phyloP scores from a whole-genome alignment of 208 protist genomes.

The Herpetomonas samuelpessoai region DNA sequence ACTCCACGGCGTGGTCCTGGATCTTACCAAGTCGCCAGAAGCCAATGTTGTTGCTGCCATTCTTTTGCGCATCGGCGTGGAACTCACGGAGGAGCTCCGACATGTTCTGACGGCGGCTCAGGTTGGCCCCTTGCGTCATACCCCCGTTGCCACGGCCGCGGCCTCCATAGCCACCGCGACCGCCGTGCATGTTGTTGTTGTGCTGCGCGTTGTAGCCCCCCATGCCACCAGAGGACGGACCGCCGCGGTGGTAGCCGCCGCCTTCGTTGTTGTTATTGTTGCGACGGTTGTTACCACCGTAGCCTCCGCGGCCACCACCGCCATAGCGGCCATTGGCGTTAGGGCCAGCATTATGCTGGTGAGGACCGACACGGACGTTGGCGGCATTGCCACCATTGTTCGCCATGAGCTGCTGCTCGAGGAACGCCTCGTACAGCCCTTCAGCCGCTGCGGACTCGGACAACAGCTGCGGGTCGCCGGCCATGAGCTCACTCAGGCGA shows the following conservation, averaged over 20 bases:
- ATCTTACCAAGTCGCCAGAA: conserved; percentile 85
- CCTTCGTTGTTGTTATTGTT: conserved; percentile 20
- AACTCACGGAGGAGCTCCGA: conserved; percentile 73
- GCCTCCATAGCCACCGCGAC: conserved; percentile 22
- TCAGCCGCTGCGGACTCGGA: neutral
- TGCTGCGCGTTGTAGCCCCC: conserved; percentile 11
- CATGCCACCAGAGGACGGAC: neutral
- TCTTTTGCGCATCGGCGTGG: conserved; percentile 43
- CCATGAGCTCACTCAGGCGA: neutral
- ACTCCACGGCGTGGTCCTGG: conserved; percentile 92
- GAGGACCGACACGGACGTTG: no score
- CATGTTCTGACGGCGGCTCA: conserved; percentile 31
- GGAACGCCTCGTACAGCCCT: neutral
- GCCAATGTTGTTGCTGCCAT: conserved; percentile 25
- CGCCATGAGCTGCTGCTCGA: neutral
- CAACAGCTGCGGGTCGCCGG: neutral
- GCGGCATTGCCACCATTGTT: neutral
- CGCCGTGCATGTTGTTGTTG: conserved; percentile 15
- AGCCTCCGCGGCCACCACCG: conserved; percentile 16
- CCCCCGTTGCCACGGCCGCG: conserved; percentile 11
- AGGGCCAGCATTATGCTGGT: conserved; percentile 21
- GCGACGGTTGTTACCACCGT: conserved; percentile 2
- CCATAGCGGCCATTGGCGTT: conserved; percentile 2
- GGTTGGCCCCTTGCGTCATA: conserved; percentile 2
- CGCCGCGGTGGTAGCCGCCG: conserved; percentile 4